Base-by-base conservation (phyloP, 2,329 filamentous ascomycete species). In the Didymella exigua region DNA sequence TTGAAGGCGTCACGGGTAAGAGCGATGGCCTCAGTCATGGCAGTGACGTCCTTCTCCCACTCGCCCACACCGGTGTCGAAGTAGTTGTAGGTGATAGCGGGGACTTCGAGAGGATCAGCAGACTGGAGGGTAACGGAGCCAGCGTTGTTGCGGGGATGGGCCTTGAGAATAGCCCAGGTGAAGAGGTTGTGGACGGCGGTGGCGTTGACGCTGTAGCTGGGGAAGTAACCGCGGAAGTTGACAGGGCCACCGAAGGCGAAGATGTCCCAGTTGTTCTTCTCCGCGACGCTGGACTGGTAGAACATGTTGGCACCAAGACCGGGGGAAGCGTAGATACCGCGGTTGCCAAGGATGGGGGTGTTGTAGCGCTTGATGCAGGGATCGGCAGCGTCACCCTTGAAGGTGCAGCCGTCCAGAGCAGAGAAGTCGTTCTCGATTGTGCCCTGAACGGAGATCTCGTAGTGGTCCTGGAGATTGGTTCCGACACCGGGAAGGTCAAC, bases 381-480 rank as follows among this genome's bases (percentile, higher is more conserved):
- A 62, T 84, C 81, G 54, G 80, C 76, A 7, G 49, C 58, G 6
- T 65, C 58, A n/a, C 49, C 63, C 33, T 62, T 58, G 60, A 78
- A 77, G 5, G 71, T 78, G 75, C 80, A 71, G 64, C 74, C 68
- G 62, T 77, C 69, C 8, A 77, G 58, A 8, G 62, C 59, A n/a
- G 63, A 58, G 59, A 71, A 75, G 62, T 79, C 72, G 41, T 62
- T 67, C 24, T 65, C 59, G 14, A 74, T 66, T 43, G 78, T 74
- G 56, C 81, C 81, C 1, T 81, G 78, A 9, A 85, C 78, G 34
- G 61, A 60, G 54, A 68, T 71, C 59, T 82, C 82, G 45, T 83
- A 83, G 54, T 87, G 86, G 66, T 90, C 87, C 46, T 86, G 79
- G 4, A 89, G 77, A 72, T 89, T 86, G 53, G 81, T 82, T 5